Conservation (phyloP, 768 basidiomycete genomes). For the Amanita muscaria region DNA sequence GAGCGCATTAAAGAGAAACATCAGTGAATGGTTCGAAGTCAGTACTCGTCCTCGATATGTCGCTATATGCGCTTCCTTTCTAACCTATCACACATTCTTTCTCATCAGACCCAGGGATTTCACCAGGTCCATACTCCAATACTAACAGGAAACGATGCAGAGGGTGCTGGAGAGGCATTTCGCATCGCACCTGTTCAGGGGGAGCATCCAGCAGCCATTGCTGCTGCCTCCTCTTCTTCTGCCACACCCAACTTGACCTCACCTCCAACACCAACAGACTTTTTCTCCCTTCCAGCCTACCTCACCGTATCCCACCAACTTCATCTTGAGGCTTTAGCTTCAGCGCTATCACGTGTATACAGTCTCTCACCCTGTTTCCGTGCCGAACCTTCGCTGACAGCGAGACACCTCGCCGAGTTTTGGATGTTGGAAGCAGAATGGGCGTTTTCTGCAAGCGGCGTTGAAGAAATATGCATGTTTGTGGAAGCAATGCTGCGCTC, state of each 20-base stretch:
- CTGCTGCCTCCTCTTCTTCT: constrained; percentile 10
- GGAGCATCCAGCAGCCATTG: constrained; percentile 20
- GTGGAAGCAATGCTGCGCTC: constrained; percentile 28
- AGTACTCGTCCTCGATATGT: constrained; percentile 14
- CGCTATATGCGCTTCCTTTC: neutral
- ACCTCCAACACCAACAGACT: constrained; percentile 31
- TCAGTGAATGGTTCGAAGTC: constrained; percentile 71
- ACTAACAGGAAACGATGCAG: constrained; percentile 86
- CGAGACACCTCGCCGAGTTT: constrained; percentile 93
- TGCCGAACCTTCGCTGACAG: constrained; percentile 82
- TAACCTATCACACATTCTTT: too few species aligned
- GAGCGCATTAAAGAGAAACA: constrained; percentile 41
- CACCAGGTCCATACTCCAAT: constrained; percentile 76
- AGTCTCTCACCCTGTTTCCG: constrained; percentile 92
- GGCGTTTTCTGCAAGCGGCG: constrained; percentile 31
- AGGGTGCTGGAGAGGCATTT: constrained; percentile 94
- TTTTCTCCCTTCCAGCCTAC: constrained; percentile 70
- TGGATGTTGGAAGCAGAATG: constrained; percentile 99
- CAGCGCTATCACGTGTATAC: constrained; percentile 75
- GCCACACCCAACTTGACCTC: constrained; percentile 12
- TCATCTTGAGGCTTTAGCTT: constrained; percentile 83
- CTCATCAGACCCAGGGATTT: constrained; percentile 64
- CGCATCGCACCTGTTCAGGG: constrained; percentile 39
- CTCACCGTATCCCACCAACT: constrained; percentile 95
- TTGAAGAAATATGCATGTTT: constrained; percentile 36